These are phyloP conservation scores for Lantana camara DNA, from an alignment of 257 asterid genomes.

Conservation along the genomic window DNA sequence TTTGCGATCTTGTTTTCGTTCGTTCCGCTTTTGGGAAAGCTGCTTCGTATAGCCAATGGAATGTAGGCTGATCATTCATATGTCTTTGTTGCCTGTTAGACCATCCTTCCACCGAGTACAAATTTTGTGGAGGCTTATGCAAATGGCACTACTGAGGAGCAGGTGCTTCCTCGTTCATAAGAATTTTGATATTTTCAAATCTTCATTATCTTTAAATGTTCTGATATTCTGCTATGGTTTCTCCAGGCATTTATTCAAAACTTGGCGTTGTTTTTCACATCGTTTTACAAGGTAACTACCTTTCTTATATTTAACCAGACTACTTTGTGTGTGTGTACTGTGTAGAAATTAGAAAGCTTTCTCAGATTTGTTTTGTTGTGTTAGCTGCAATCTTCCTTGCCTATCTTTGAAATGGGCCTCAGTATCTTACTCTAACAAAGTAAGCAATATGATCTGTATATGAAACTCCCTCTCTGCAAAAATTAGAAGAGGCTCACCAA, in stretches of 20 bases:
- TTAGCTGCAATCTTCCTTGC: conserved; percentile 11
- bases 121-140: conserved; percentile 82
- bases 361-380: not conserved
- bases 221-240: conserved; percentile 20
- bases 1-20: not conserved
- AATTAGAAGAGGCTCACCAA: not conserved
- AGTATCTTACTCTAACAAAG: not conserved
- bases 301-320: not conserved
- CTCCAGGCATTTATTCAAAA: conserved; percentile 94
- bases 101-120: conserved; percentile 65
- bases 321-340: not conserved
- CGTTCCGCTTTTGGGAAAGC: conserved; percentile 4
- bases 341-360: not conserved
- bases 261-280: conserved; percentile 90
- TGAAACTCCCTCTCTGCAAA: not conserved
- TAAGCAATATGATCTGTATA: not conserved
- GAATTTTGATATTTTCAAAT: not conserved
- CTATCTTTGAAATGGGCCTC: not conserved
- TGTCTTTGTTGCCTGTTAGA: conserved; percentile 40
- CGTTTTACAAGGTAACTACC: conserved; percentile 78
- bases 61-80: conserved; percentile 23
- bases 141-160: conserved; percentile 84
- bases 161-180: conserved; percentile 49
- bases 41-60: conserved; percentile 5
- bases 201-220: not conserved